Percentiles rank a stretch among this genome's conserved stretches.
Evolutionary conservation across 768 basidiomycete species (phyloP).

Genomic region (Candolleomyces eurysporus): DNA sequence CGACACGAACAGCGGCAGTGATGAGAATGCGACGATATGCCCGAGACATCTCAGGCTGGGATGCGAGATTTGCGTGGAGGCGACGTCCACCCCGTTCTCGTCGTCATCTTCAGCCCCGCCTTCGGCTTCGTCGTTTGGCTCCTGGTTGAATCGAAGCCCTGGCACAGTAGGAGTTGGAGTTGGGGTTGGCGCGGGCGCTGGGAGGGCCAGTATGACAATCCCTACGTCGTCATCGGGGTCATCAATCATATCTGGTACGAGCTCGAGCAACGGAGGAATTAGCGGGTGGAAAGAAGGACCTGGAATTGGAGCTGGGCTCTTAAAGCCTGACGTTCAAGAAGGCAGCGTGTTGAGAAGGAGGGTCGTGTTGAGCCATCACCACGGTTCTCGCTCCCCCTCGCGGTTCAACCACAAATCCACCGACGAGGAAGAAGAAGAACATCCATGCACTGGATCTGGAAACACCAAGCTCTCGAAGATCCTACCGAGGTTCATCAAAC

Average conservation of each 20-base stretch:
- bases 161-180: neutral
- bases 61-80: constrained; percentile 77
- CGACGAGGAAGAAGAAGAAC: constrained; percentile 18
- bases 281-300: constrained; percentile 75
- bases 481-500: constrained; percentile 67
- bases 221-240: no score
- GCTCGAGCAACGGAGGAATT: constrained; percentile 43
- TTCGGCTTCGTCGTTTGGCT: neutral
- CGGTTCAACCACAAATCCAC: neutral
- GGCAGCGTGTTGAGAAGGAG: constrained; percentile 63
- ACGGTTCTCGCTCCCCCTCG: neutral
- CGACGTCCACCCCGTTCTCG: constrained; percentile 36
- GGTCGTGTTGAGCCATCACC: constrained; percentile 16
- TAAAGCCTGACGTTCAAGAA: constrained; percentile 44
- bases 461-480: constrained; percentile 67
- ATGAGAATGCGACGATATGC: constrained; percentile 63
- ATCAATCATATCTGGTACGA: neutral
- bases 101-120: neutral
- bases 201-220: neutral
- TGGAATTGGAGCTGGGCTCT: constrained; percentile 70
- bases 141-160: neutral
- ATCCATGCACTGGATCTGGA: constrained; percentile 40
- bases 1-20: constrained; percentile 56
- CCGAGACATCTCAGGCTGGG: constrained; percentile 70
- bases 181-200: neutral